Evolutionary conservation across 108 stramenopile species (phyloP), one percentile per base, ranked within the genome.

Genomic region (Fistulifera pelliculosa): DNA sequence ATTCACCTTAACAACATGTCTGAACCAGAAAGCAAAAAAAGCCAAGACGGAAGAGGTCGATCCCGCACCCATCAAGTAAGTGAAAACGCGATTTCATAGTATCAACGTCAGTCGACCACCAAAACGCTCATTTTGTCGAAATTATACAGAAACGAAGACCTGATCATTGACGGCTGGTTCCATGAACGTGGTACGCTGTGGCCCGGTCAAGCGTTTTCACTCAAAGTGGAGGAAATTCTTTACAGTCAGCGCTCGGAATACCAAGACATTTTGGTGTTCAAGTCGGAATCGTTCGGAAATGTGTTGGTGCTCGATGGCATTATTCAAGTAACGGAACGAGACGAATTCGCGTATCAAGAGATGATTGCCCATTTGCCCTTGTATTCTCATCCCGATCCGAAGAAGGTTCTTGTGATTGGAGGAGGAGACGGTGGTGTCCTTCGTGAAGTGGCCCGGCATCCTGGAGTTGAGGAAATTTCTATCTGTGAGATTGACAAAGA

Each of bases 361-460:
- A 96, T 96, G 96, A 95, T 97, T 59, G 75, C 95, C 2, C 96
- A 98, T 63, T 65, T 98, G 15, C 98, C 98, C 2, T 66, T 97
- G 23, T 95, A 78, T 56, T 85, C 94, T 0, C 96, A 97, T 65
- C 86, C 80, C 31, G 68, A 85, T 71, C 95, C 95, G 27, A 75
- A 87, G 50, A 70, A 69, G 38, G 98, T 97, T 11, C 61, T 96
- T 21, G 95, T 99, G 47, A 85, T 99, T 53, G 98, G 98, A 16
- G 98, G 98, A 1, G 98, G 96, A 10, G 96, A 97, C 69, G 98
- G 98, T 18, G 98, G 98, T 51, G 94, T 98, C 1, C 60, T 97
- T 22, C 83, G 98, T 16, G 95, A 96, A 66, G 77, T 96, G 44
- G 94, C 88, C 17, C 61, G 79, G 2, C 96, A 99, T 71, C 58